phyloP scores from a whole-genome alignment of 306 rosid species.

The Trifolium subterraneum region DNA sequence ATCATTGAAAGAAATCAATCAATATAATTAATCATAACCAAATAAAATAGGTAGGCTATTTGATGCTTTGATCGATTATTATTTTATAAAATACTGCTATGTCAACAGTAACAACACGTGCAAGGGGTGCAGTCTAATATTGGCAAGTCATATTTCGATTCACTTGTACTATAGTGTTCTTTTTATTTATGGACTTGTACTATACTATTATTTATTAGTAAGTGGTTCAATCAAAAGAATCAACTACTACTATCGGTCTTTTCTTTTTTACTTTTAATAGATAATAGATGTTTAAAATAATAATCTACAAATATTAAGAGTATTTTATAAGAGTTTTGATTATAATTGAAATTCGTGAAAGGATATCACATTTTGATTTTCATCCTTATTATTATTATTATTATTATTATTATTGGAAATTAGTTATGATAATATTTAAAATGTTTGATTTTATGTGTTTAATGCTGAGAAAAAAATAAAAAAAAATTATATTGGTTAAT shows the following conservation, averaged over 20 bases:
- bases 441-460: no score
- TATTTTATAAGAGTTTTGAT: no score
- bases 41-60: slow-evolving; percentile 10
- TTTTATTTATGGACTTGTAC: neutral
- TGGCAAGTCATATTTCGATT: slow-evolving; percentile 8
- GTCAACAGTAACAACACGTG: slow-evolving; percentile 40
- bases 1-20: slow-evolving; percentile 8
- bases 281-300: neutral
- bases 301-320: no score
- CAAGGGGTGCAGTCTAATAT: neutral
- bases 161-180: neutral
- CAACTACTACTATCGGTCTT: neutral
- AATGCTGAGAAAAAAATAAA: no score
- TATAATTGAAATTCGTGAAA: no score
- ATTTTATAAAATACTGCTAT: neutral
- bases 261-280: neutral
- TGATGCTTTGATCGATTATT: neutral
- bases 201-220: neutral
- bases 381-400: no score
- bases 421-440: no score
- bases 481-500: no score
- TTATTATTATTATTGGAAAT: no score
- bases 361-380: no score
- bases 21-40: slow-evolving; percentile 16
- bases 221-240: slow-evolving; percentile 1